Conservation (phyloP, 2,329 filamentous ascomycete genomes). For the Colletotrichum tropicale region DNA sequence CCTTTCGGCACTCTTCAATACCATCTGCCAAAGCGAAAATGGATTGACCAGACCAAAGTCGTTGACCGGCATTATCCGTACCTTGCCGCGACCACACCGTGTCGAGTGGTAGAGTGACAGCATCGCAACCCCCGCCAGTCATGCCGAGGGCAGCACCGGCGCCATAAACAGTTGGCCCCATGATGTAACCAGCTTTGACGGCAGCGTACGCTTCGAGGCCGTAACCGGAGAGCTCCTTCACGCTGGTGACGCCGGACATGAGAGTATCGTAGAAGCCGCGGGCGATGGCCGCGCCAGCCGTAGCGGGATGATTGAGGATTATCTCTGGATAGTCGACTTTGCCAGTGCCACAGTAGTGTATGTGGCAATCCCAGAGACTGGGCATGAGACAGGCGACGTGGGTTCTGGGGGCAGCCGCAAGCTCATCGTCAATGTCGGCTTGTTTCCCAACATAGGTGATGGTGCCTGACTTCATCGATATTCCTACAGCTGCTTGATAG, state of each 20-base stretch:
- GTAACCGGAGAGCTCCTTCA: neutral
- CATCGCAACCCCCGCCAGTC: neutral
- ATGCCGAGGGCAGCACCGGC: neutral
- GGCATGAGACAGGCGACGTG: neutral
- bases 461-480: neutral
- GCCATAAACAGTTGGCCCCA: neutral
- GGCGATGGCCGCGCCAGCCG: neutral
- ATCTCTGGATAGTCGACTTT: neutral
- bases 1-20: neutral
- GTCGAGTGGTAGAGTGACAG: neutral
- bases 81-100: neutral
- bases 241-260: neutral
- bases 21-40: neutral
- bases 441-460: neutral
- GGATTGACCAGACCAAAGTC: neutral
- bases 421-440: neutral
- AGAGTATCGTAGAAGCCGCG: neutral
- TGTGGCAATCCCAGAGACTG: neutral
- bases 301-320: neutral
- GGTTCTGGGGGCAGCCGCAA: neutral
- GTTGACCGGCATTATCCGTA: neutral
- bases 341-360: neutral
- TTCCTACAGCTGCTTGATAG: neutral
- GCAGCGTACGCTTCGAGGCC: neutral
- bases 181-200: neutral